Evolutionary conservation across 1,139 yeast genomes (phyloP), one percentile per base, ranked within the genome.

Genomic region (Nakaseomyces kungkrabaensis): DNA sequence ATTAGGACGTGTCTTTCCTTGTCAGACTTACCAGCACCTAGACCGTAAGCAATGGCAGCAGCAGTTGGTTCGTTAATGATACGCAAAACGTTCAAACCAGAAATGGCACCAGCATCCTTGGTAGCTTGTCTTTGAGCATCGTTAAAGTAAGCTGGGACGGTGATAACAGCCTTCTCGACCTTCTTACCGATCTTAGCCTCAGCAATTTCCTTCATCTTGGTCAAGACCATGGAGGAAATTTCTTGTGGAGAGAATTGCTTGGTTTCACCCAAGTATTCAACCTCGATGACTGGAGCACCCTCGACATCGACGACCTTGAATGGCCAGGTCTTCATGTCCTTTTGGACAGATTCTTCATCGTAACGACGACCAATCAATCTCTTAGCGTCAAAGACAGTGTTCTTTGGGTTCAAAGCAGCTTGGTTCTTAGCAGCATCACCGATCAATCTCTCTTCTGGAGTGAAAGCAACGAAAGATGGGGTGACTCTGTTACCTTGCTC

Each of bases 401-500:
- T 88, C 70, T 71, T 78, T 75, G 96, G 96, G 88, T 89, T 88
- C 75, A 88, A 78, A 71, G 96, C 96, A 71, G 96, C 96, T 79
- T 89, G 97, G 77, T 89, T 89, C 88, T 89, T 89, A 72, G 97
- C 97, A 70, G 96, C 96, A 43, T 47, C 49, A 47, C 49, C 49
- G 24, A 47, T 47, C 46, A 47, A 47, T 47, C 49, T 47, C 81
- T 89, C 97, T 77, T 86, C 90, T 71, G 85, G 84, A 69, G 95
- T 87, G 87, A 89, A 89, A 65, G 96, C 97, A 72, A 89, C 96
- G 80, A 87, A 89, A 60, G 96, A 89, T 71, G 97, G 97, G 67
- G 97, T 89, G 70, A 87, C 94, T 80, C 97, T 87, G 90, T 88
- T 88, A 84, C 97, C 97, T 81, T 89, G 96, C 76, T 89, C 97